Percentiles rank a stretch among this genome's conserved stretches.
Evolutionary conservation across 106 monocot genomes (phyloP).

Genomic region (Platanthera guangdongensis): DNA sequence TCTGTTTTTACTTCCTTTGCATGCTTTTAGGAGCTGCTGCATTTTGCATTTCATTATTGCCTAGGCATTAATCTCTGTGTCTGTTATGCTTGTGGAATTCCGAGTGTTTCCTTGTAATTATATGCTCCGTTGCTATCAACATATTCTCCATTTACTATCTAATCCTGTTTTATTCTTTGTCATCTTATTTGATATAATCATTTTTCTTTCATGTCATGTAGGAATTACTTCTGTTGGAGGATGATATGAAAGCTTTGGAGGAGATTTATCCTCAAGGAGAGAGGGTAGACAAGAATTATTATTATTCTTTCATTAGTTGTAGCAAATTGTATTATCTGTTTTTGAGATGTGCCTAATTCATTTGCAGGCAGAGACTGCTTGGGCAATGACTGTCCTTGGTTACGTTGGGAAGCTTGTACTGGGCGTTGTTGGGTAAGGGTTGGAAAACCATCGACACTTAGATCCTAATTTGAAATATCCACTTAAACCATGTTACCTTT

Average conservation of each 20-base stretch:
- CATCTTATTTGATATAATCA: neutral
- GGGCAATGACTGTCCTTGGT: constrained; percentile 86
- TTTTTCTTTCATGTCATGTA: constrained; percentile 12
- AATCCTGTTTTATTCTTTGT: neutral
- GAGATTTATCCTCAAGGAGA: constrained; percentile 99
- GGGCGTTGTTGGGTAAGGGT: constrained; percentile 75
- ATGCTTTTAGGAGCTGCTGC: neutral
- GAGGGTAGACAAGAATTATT: constrained; percentile 28
- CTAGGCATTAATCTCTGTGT: neutral
- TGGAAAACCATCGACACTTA: neutral
- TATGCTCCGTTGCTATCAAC: neutral
- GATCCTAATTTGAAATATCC: neutral
- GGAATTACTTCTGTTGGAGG: constrained; percentile 92
- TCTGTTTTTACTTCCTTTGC: neutral
- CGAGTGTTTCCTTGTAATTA: neutral
- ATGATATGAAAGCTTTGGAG: constrained; percentile 91
- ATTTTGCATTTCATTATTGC: neutral
- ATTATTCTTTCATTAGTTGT: neutral
- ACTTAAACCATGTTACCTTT: neutral
- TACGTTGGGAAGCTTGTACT: constrained; percentile 80
- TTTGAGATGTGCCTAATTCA: constrained; percentile 11
- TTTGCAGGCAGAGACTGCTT: constrained; percentile 85
- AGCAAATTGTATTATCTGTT: neutral
- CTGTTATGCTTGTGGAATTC: neutral
- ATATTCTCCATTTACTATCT: neutral